Evolutionary conservation across 805 yeast species (phyloP).

Genomic region (Cyberlindnera sargentensis): DNA sequence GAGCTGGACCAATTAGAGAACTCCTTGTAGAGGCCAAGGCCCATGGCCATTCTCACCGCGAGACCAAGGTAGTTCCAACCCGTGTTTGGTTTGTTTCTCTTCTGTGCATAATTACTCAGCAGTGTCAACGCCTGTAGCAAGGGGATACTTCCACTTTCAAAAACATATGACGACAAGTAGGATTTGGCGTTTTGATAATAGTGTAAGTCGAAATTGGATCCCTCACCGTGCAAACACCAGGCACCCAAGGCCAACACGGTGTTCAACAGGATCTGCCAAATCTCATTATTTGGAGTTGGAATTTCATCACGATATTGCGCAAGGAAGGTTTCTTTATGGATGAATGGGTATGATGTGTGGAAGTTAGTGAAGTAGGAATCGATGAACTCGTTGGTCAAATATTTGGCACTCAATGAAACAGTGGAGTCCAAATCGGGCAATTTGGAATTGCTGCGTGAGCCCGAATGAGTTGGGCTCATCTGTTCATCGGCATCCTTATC

Average conservation of each 20-base stretch:
- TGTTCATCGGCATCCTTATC: slow-evolving; percentile 18
- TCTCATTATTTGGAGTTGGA: slow-evolving; percentile 34
- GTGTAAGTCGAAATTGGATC: slow-evolving; percentile 42
- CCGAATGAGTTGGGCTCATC: slow-evolving; percentile 11
- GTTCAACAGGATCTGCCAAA: slow-evolving; percentile 49
- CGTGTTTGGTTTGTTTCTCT: slow-evolving; percentile 58
- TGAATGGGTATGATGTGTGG: slow-evolving; percentile 56
- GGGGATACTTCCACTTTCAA: slow-evolving; percentile 55
- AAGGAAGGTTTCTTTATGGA: slow-evolving; percentile 48
- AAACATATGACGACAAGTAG: slow-evolving; percentile 37
- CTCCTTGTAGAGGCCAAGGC: slow-evolving; percentile 55
- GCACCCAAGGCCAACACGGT: slow-evolving; percentile 62
- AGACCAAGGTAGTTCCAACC: slow-evolving; percentile 64
- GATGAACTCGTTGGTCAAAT: slow-evolving; percentile 30
- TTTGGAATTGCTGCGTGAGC: slow-evolving; percentile 20
- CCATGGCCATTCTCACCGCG: slow-evolving; percentile 60
- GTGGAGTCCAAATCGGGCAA: slow-evolving; percentile 21
- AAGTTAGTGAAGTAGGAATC: slow-evolving; percentile 50
- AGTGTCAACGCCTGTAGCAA: slow-evolving; percentile 45
- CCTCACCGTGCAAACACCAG: slow-evolving; percentile 56
- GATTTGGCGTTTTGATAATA: slow-evolving; percentile 50
- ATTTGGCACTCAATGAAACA: slow-evolving; percentile 22
- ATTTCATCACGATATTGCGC: slow-evolving; percentile 36
- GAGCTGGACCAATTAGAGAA: slow-evolving; percentile 34
- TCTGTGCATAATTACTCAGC: slow-evolving; percentile 54